Conservation (phyloP, 1,139 yeast species). For the Casaregolazyma lundiana region DNA sequence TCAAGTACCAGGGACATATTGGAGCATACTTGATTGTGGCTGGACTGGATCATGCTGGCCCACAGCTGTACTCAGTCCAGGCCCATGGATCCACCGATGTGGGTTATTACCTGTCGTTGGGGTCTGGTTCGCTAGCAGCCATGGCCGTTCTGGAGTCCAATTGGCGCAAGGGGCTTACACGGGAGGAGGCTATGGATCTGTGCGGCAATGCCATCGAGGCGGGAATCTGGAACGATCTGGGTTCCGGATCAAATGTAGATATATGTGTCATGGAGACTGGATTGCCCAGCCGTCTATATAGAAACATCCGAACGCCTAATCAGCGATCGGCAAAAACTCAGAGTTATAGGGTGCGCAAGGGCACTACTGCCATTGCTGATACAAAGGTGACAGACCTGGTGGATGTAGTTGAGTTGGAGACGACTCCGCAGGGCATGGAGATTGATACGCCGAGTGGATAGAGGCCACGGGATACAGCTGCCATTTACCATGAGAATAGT, state of each 20-base stretch:
- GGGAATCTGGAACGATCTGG: slow-evolving; percentile 98
- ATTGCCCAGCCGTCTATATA: slow-evolving; percentile 65
- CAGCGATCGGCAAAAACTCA: slow-evolving; percentile 74
- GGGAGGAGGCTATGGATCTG: slow-evolving; percentile 82
- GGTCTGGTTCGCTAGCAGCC: slow-evolving; percentile 98
- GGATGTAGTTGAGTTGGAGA: slow-evolving; percentile 65
- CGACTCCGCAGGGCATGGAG: slow-evolving; percentile 58
- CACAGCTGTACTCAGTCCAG: slow-evolving; percentile 86
- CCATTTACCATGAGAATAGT: no score
- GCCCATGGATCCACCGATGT: slow-evolving; percentile 98
- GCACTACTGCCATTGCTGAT: slow-evolving; percentile 80
- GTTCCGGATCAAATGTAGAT: slow-evolving; percentile 97
- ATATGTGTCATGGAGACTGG: slow-evolving; percentile 94
- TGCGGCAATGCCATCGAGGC: slow-evolving; percentile 94
- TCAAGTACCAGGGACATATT: slow-evolving; percentile 93
- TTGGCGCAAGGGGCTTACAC: slow-evolving; percentile 74
- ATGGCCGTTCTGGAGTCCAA: slow-evolving; percentile 93
- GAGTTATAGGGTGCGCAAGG: slow-evolving; percentile 80
- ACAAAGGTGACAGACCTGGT: slow-evolving; percentile 60
- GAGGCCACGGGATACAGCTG: not conserved
- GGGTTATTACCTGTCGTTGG: slow-evolving; percentile 86
- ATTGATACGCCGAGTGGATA: slow-evolving; percentile 49
- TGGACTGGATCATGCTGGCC: slow-evolving; percentile 95
- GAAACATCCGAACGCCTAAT: slow-evolving; percentile 91
- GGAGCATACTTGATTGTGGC: slow-evolving; percentile 97